Percentiles rank a stretch among this genome's conserved stretches.
phyloP scores from a whole-genome alignment of 2,329 filamentous ascomycete genomes.

The Pseudocercospora musae region DNA sequence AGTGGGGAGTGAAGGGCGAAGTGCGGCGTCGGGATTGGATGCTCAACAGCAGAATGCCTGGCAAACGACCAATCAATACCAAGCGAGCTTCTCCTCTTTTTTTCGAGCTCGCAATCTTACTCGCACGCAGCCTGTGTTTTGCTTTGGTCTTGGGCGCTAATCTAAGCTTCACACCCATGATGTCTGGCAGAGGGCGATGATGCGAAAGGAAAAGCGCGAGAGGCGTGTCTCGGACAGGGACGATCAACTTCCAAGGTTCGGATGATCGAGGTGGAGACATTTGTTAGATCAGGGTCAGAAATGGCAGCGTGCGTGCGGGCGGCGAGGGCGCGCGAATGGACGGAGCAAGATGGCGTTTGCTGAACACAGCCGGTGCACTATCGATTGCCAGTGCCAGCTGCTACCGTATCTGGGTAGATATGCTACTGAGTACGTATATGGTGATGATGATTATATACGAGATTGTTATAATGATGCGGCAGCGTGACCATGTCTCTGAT shows the following conservation, averaged over 20 bases:
- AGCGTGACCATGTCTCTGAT: conserved; percentile 5
- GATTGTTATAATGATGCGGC: background rate
- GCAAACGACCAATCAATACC: conserved; percentile 7
- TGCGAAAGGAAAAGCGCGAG: conserved; percentile 14
- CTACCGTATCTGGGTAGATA: too few relatives aligned
- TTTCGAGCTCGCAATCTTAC: conserved; percentile 12
- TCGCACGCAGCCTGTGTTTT: conserved; percentile 7
- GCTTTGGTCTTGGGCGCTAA: conserved; percentile 12
- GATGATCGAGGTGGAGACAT: background rate
- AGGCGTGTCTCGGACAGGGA: conserved; percentile 13
- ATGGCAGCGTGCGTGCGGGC: background rate
- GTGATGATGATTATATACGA: too few relatives aligned
- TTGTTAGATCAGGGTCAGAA: background rate
- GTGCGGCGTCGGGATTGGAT: conserved; percentile 5
- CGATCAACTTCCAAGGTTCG: background rate
- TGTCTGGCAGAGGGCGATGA: conserved; percentile 9
- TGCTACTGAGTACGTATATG: too few relatives aligned
- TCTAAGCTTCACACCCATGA: conserved; percentile 16
- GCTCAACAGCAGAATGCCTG: background rate
- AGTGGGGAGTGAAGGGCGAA: background rate
- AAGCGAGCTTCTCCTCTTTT: conserved; percentile 1
- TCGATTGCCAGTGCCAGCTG: background rate
- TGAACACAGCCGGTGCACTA: background rate
- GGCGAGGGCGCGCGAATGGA: background rate
- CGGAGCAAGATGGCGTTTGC: background rate